phyloP scores from a whole-genome alignment of 192 early-diverging fungal genomes.

The Backusella mclennaniae region DNA sequence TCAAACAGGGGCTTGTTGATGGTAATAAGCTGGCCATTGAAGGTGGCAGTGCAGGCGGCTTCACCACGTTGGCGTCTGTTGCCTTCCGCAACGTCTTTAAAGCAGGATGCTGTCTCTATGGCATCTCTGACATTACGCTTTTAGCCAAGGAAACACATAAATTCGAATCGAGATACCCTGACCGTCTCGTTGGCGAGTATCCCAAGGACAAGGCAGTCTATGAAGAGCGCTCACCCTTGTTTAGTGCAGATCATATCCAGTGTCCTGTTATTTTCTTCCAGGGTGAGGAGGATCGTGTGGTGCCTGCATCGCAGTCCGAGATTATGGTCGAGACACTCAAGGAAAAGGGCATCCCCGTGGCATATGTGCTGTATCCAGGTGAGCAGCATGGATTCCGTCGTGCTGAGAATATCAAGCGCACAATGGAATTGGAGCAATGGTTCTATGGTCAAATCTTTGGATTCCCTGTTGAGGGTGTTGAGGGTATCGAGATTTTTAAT shows the following conservation, averaged over 20 bases:
- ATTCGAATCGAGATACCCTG: conserved; percentile 68
- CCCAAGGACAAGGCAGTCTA: conserved; percentile 56
- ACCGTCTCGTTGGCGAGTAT: conserved; percentile 60
- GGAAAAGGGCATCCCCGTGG: conserved; percentile 56
- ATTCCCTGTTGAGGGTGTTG: conserved; percentile 52
- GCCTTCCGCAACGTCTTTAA: conserved; percentile 76
- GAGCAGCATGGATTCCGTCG: conserved; percentile 72
- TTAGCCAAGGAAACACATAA: conserved; percentile 79
- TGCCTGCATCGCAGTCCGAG: conserved; percentile 74
- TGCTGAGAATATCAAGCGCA: conserved; percentile 61
- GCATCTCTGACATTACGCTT: conserved; percentile 67
- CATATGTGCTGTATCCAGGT: conserved; percentile 61
- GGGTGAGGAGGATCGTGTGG: conserved; percentile 71
- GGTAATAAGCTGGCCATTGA: conserved; percentile 59
- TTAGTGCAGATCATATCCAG: conserved; percentile 54
- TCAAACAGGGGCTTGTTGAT: conserved; percentile 56
- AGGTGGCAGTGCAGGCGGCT: conserved; percentile 72
- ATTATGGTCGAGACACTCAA: conserved; percentile 69
- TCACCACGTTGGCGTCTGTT: conserved; percentile 59
- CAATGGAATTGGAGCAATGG: conserved; percentile 60
- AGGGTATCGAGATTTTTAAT: conserved; percentile 35
- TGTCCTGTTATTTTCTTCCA: conserved; percentile 74
- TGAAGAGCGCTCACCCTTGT: conserved; percentile 60
- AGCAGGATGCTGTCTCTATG: conserved; percentile 67
- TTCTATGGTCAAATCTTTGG: conserved; percentile 71